These are phyloP conservation scores for Theileria equi DNA, from an alignment of 169 alveolate species.

Conservation along the genomic window DNA sequence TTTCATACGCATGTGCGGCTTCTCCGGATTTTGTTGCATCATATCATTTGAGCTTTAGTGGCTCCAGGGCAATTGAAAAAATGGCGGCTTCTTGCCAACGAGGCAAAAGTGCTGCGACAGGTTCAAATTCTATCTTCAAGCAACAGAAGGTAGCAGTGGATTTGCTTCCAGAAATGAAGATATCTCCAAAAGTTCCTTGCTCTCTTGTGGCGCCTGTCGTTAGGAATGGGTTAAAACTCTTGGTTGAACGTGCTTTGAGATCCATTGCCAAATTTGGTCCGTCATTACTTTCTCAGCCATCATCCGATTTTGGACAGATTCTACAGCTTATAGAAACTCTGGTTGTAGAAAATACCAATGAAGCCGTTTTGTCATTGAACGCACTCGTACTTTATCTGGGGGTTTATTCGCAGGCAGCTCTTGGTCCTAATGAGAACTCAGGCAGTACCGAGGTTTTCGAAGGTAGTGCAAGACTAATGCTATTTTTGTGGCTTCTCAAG, in stretches of 20 bases:
- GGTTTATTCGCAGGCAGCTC: slow-evolving; percentile 26
- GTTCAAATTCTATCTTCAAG: slow-evolving; percentile 82
- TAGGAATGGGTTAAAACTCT: slow-evolving; percentile 52
- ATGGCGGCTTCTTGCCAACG: slow-evolving; percentile 79
- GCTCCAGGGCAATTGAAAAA: slow-evolving; percentile 90
- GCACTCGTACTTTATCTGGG: slow-evolving; percentile 80
- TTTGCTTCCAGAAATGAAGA: slow-evolving; percentile 83
- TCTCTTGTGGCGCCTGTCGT: slow-evolving; percentile 48
- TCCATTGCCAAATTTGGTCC: slow-evolving; percentile 13
- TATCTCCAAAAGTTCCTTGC: slow-evolving; percentile 78
- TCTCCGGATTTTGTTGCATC: slow-evolving; percentile 84
- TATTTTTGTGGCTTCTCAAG: slow-evolving; percentile 71
- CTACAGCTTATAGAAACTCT: slow-evolving; percentile 57
- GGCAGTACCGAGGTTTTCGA: slow-evolving; percentile 9
- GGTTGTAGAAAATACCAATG: slow-evolving; percentile 65
- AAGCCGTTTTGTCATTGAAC: slow-evolving; percentile 73
- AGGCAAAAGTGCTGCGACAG: slow-evolving; percentile 69
- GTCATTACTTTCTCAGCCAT: slow-evolving; percentile 6
- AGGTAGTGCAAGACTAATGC: slow-evolving; percentile 70
- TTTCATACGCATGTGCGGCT: slow-evolving; percentile 52
- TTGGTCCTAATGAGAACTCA: slow-evolving; percentile 38
- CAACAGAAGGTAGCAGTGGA: slow-evolving; percentile 88
- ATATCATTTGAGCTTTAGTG: slow-evolving; percentile 92
- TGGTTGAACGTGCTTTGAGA: slow-evolving; percentile 39
- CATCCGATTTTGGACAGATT: slow-evolving; percentile 61